These are phyloP conservation scores for Phanerochaete carnosa DNA, from an alignment of 768 basidiomycete species.

Conservation along the genomic window DNA sequence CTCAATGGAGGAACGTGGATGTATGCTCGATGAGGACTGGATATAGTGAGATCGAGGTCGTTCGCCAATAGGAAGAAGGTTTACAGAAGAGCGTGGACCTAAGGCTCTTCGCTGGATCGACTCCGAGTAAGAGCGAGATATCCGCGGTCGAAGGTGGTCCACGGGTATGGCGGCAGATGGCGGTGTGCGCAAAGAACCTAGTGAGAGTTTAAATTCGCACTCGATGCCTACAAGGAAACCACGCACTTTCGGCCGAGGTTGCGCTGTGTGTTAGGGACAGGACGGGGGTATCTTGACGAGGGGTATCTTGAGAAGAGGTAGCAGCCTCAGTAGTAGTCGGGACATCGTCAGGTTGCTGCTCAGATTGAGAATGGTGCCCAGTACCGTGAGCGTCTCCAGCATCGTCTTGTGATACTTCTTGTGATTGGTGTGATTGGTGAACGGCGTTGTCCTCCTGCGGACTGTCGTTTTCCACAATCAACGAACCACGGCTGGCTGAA, in stretches of 20 bases:
- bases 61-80: conserved; percentile 5
- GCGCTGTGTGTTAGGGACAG: background rate
- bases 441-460: background rate
- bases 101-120: background rate
- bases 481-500: background rate
- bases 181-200: background rate
- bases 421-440: too few relatives aligned
- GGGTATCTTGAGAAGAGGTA: background rate
- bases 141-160: background rate
- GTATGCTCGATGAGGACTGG: conserved; percentile 15
- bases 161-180: background rate
- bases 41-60: conserved; percentile 21
- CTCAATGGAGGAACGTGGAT: background rate
- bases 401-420: background rate
- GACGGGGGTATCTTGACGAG: background rate
- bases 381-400: background rate
- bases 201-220: background rate
- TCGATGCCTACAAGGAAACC: too few relatives aligned
- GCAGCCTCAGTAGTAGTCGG: conserved; percentile 2
- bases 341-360: background rate
- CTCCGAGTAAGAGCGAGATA: conserved; percentile 3
- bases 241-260: background rate
- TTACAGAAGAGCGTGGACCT: background rate
- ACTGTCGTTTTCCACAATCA: background rate
- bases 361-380: background rate